Conservation (phyloP, 2,329 filamentous ascomycete genomes). For the Hortaea werneckii region DNA sequence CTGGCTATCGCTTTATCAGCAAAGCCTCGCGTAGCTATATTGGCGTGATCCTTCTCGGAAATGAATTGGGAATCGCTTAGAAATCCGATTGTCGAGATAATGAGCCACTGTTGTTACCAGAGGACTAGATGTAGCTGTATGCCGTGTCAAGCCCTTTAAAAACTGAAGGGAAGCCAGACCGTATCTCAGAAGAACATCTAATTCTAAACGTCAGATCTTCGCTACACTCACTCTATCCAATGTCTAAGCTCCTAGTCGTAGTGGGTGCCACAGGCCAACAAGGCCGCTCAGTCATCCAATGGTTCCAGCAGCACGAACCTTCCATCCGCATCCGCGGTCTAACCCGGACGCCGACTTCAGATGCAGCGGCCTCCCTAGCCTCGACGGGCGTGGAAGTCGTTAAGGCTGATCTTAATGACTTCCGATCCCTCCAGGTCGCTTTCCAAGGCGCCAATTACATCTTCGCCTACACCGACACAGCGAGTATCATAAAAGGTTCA, state of each 20-base stretch:
- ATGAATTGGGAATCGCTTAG: too few species aligned
- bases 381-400: conserved; percentile 30
- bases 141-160: too few species aligned
- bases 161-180: too few species aligned
- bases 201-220: too few species aligned
- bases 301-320: conserved; percentile 8
- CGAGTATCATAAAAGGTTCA: conserved; percentile 2
- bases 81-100: too few species aligned
- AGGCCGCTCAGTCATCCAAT: conserved; percentile 11
- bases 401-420: conserved; percentile 25
- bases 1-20: too few species aligned
- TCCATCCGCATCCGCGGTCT: conserved; percentile 25
- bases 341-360: conserved; percentile 33
- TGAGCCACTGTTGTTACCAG: too few species aligned
- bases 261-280: conserved; percentile 14
- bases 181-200: too few species aligned
- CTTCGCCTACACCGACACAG: conserved; percentile 22
- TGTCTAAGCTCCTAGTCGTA: conserved; percentile 12
- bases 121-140: too few species aligned
- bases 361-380: conserved; percentile 24
- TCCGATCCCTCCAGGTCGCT: conserved; percentile 22
- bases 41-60: too few species aligned
- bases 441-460: conserved; percentile 30
- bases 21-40: too few species aligned
- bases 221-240: too few species aligned